phyloP scores from a whole-genome alignment of 2,329 filamentous ascomycete species.

The Thelonectria blattea region DNA sequence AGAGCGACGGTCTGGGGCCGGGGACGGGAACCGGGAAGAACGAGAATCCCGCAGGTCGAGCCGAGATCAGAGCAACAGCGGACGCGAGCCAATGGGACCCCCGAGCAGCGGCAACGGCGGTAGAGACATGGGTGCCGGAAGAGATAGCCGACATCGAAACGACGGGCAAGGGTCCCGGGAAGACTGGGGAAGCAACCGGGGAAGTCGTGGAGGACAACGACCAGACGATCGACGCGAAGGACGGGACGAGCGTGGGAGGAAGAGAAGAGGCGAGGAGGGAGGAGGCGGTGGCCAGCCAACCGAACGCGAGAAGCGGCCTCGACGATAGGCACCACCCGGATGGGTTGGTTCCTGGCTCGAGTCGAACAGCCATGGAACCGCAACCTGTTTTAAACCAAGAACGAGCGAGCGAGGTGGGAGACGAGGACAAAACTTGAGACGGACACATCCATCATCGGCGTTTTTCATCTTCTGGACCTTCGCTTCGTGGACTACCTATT shows the following conservation, averaged over 20 bases:
- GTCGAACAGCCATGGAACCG: not conserved
- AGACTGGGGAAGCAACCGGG: conserved; percentile 45
- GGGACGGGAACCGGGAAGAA: conserved; percentile 43
- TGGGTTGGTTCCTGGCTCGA: conserved; percentile 1
- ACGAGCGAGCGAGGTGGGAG: conserved; percentile 6
- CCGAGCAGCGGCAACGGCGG: conserved; percentile 25
- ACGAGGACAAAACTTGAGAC: conserved; percentile 5
- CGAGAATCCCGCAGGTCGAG: conserved; percentile 42
- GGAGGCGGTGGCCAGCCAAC: conserved; percentile 41
- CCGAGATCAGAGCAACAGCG: conserved; percentile 33
- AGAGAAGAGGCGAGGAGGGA: conserved; percentile 56
- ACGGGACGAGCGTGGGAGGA: conserved; percentile 46
- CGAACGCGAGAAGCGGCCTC: conserved; percentile 61
- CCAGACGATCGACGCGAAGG: conserved; percentile 42
- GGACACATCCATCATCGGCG: conserved; percentile 6
- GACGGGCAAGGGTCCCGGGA: conserved; percentile 40
- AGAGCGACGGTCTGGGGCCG: conserved; percentile 49
- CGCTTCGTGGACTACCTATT: conserved; percentile 12
- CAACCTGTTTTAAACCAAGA: not conserved
- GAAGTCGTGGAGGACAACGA: conserved; percentile 42
- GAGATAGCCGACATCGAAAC: conserved; percentile 43
- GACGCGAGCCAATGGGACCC: conserved; percentile 41
- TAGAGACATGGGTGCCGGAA: conserved; percentile 41
- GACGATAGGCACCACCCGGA: conserved; percentile 47
- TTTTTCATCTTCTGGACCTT: conserved; percentile 16